These are phyloP conservation scores for Dothidotthia symphoricarpi DNA, from an alignment of 2,329 filamentous ascomycete species.

Conservation along the genomic window DNA sequence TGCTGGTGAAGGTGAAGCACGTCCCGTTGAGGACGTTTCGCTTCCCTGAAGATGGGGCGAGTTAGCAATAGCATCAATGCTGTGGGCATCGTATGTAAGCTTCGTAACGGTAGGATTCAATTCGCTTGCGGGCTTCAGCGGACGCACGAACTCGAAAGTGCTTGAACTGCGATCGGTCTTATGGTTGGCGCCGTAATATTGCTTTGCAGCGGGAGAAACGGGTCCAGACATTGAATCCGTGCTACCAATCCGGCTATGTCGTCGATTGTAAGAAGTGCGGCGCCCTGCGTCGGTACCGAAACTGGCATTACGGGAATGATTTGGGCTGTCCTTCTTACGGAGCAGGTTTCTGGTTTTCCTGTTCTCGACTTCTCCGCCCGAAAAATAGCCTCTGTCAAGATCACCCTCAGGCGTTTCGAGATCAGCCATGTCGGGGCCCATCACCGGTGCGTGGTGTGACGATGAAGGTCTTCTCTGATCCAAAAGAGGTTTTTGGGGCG, in stretches of 20 bases:
- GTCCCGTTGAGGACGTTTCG: constrained; percentile 51
- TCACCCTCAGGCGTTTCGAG: constrained; percentile 48
- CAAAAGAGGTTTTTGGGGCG: constrained; percentile 31
- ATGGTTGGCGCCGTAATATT: constrained; percentile 61
- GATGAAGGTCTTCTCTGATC: constrained; percentile 34
- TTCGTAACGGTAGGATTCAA: constrained; percentile 58
- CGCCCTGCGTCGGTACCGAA: constrained; percentile 59
- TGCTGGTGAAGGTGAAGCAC: constrained; percentile 47
- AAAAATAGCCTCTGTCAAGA: constrained; percentile 88
- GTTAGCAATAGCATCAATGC: constrained; percentile 47
- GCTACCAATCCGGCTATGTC: constrained; percentile 75
- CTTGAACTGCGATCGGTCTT: constrained; percentile 46
- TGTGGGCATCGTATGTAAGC: constrained; percentile 52
- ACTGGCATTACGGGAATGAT: constrained; percentile 70
- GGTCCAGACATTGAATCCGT: constrained; percentile 61
- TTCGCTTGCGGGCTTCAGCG: constrained; percentile 43
- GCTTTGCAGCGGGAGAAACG: constrained; percentile 61
- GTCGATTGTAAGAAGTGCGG: constrained; percentile 63
- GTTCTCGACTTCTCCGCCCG: constrained; percentile 77
- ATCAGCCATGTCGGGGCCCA: constrained; percentile 30
- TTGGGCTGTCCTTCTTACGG: constrained; percentile 65
- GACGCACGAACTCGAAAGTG: constrained; percentile 47
- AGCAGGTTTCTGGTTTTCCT: constrained; percentile 71
- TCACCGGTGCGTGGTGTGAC: constrained; percentile 32
- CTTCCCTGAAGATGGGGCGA: constrained; percentile 44